Percentiles rank a stretch among this genome's conserved stretches.
Conservation (phyloP, 179 eudicot genomes). For the Beta corolliflora region DNA sequence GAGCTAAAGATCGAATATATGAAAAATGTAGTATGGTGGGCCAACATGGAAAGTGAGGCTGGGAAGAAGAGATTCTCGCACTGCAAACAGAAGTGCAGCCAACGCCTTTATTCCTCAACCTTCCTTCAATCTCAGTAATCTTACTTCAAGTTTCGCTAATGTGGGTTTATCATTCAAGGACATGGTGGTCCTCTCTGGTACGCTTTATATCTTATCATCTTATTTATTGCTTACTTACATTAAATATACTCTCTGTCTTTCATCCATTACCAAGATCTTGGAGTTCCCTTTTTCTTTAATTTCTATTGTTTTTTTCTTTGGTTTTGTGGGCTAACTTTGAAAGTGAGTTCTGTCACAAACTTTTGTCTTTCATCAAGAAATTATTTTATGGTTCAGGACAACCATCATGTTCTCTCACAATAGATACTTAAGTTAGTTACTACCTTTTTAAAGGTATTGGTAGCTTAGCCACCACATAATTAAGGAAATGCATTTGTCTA, state of each 20-base stretch:
- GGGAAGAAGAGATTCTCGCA: constrained; percentile 54
- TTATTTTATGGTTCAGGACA: too few species aligned
- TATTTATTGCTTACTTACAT: too few species aligned
- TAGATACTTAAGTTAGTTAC: too few species aligned
- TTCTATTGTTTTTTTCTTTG: too few species aligned
- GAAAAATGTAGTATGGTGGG: constrained; percentile 51
- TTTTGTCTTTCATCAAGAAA: too few species aligned
- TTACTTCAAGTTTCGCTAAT: constrained; percentile 33
- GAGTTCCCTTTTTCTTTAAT: background rate
- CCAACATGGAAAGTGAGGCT: constrained; percentile 45
- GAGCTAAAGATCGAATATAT: background rate
- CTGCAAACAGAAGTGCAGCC: constrained; percentile 44
- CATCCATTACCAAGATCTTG: background rate
- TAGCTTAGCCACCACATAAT: too few species aligned
- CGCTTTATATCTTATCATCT: constrained; percentile 35
- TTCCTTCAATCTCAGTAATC: constrained; percentile 30
- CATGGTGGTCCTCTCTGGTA: constrained; percentile 50
- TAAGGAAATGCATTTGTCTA: too few species aligned
- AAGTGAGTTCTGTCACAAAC: too few species aligned
- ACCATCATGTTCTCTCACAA: too few species aligned
- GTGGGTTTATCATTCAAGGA: constrained; percentile 41
- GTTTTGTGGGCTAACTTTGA: too few species aligned
- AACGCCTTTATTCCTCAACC: constrained; percentile 45
- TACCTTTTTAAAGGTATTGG: too few species aligned
- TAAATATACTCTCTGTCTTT: background rate